phyloP scores from a whole-genome alignment of 2,329 filamentous ascomycete genomes.

The Dactylellina drechsleri region DNA sequence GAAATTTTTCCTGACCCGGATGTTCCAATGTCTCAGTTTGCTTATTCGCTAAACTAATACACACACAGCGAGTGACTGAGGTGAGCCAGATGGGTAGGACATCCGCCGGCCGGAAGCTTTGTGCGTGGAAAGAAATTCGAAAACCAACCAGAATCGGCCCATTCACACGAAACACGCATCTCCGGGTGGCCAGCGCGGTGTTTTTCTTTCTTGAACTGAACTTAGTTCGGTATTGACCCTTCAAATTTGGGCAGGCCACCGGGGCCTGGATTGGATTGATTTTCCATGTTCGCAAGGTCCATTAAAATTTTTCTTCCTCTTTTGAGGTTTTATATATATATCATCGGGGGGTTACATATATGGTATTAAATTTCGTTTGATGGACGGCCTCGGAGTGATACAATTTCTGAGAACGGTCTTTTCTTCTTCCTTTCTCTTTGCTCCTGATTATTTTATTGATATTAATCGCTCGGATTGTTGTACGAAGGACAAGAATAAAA shows the following conservation, averaged over 20 bases:
- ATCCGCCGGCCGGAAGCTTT: slow-evolving; percentile 4
- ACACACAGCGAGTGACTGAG: too few species aligned
- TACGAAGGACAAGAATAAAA: slow-evolving; percentile 23
- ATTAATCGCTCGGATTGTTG: slow-evolving; percentile 5
- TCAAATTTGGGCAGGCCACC: slow-evolving; percentile 54
- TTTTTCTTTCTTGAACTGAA: slow-evolving; percentile 14
- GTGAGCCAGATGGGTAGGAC: slow-evolving; percentile 36
- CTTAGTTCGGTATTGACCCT: slow-evolving; percentile 10
- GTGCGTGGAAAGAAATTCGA: slow-evolving; percentile 23
- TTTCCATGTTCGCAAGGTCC: slow-evolving; percentile 37
- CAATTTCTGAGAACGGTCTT: slow-evolving; percentile 7
- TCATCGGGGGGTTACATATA: slow-evolving; percentile 12
- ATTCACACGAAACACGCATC: slow-evolving; percentile 51
- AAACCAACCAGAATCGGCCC: slow-evolving; percentile 46
- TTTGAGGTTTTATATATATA: slow-evolving; percentile 34
- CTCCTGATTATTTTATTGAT: slow-evolving; percentile 3
- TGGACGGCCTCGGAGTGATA: slow-evolving; percentile 24
- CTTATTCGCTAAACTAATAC: slow-evolving; percentile 34
- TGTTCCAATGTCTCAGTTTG: slow-evolving; percentile 53
- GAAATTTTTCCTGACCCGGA: slow-evolving; percentile 3
- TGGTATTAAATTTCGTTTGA: too few species aligned
- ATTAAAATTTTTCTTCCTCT: slow-evolving; percentile 19
- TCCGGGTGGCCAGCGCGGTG: slow-evolving; percentile 12
- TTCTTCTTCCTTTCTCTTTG: neutral
- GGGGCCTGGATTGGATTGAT: slow-evolving; percentile 10